Evolutionary conservation across 106 monocot species (phyloP), one percentile per base, ranked within the genome.

Genomic region (Xerophyta viscosa): DNA sequence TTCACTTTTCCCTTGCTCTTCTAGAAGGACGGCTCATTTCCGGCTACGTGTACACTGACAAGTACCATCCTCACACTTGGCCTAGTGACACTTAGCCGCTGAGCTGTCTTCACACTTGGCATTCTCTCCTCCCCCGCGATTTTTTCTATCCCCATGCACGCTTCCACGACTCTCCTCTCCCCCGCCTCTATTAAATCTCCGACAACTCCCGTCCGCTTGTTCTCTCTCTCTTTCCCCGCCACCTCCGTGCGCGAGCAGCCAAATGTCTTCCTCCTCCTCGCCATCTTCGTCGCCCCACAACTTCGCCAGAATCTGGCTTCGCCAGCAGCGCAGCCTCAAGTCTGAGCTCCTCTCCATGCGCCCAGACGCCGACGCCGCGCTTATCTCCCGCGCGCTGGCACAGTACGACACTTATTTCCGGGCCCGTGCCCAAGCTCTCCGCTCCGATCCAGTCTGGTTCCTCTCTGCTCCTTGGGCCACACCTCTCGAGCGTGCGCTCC

Each of bases 351-450:
- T 12, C 8, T 36, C 62, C 13, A 39, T 36, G 17, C 61, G 67
- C 11, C 54, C 7, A 15, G 23, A 24, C 1, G 31, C 41, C 6
- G 46, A 51, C 51, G 42, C 14, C 12, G 10, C 21, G 8, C 50
- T 58, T 9, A 30, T 81, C 48, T 37, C 37, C 52, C 54, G 61
- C 8, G 44, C 59, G 15, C 20, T 75, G 0, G 47, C 33, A 27
- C 67, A 62, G 61, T 67, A 70, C 63, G 79, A 79, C 17, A 3
- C 9, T 36, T 75, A 67, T 52, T 77, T 56, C 57, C 50, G 24
- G 7, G 69, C 59, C 17, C 68, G 74, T 10, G 26, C 61, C 8
- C 24, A 51, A 8, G 36, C 42, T 7, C 20, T 39, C 18, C 20
- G 14, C 41, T 15, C 64, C 31, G 52, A 66, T 47, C 65, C 56